Percentiles rank a stretch among this genome's conserved stretches.
These are phyloP conservation scores for Fusarium goolgardi DNA, from an alignment of 2,329 filamentous ascomycete genomes.

Conservation along the genomic window DNA sequence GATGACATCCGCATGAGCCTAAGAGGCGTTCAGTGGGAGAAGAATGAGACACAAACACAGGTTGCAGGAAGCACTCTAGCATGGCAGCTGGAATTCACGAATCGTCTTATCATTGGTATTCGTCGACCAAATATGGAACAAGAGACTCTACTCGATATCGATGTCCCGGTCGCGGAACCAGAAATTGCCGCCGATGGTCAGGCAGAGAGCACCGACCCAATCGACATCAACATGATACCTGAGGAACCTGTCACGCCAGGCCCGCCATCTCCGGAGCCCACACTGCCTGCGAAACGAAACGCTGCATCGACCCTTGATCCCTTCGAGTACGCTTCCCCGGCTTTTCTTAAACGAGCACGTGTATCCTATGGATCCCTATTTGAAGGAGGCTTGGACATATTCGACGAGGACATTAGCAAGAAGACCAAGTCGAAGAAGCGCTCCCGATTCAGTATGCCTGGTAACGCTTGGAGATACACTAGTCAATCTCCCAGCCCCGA, in stretches of 20 bases:
- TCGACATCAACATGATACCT: constrained; percentile 24
- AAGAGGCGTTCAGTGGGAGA: constrained; percentile 74
- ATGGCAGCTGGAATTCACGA: constrained; percentile 69
- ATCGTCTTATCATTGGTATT: constrained; percentile 60
- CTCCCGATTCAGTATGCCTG: constrained; percentile 74
- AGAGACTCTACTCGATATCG: constrained; percentile 64
- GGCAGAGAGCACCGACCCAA: not conserved
- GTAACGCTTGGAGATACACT: constrained; percentile 78
- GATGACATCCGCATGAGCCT: constrained; percentile 79
- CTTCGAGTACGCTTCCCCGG: constrained; percentile 78
- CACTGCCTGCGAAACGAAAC: constrained; percentile 50
- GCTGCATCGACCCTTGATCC: constrained; percentile 53
- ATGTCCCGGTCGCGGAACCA: constrained; percentile 48
- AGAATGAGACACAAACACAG: constrained; percentile 60
- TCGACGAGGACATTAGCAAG: constrained; percentile 69
- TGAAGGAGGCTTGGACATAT: constrained; percentile 72
- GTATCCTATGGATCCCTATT: constrained; percentile 76
- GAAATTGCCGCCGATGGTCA: constrained; percentile 39
- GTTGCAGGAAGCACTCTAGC: constrained; percentile 64
- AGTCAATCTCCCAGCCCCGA: constrained; percentile 79
- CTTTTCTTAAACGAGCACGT: constrained; percentile 78
- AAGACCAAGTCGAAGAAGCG: constrained; percentile 66
- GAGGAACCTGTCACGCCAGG: constrained; percentile 35
- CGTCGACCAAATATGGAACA: constrained; percentile 59
- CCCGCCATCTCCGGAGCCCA: constrained; percentile 33